Percentiles rank a stretch among this genome's conserved stretches.
phyloP scores from a whole-genome alignment of 192 early-diverging fungal species.

The Entomortierella beljakovae region DNA sequence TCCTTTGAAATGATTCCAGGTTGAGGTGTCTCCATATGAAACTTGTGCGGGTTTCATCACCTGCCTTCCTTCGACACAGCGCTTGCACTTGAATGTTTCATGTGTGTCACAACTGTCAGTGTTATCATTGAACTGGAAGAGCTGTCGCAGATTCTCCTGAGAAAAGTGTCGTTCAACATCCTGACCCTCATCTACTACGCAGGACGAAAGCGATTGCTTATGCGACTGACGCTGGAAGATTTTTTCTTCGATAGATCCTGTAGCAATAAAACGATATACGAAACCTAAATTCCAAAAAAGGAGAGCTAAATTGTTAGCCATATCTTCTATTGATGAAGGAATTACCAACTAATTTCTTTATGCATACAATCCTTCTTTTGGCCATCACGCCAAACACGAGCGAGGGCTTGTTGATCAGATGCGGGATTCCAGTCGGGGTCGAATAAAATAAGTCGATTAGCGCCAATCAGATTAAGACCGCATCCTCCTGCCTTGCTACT shows the following conservation, averaged over 20 bases:
- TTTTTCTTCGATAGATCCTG: constrained; percentile 99
- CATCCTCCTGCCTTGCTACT: constrained; percentile 99
- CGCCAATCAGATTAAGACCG: constrained; percentile 98
- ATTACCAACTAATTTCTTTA: background rate
- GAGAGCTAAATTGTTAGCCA: background rate
- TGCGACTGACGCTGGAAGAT: constrained; percentile 95
- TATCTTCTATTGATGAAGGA: background rate
- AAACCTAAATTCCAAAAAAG: constrained; percentile 69
- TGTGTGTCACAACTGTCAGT: constrained; percentile 90
- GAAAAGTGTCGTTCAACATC: constrained; percentile 97
- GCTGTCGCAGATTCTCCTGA: constrained; percentile 85
- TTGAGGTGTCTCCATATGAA: constrained; percentile 82
- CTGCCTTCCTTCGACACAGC: constrained; percentile 91
- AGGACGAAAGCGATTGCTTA: constrained; percentile 88
- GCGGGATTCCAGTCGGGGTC: constrained; percentile 99
- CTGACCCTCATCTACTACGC: constrained; percentile 95
- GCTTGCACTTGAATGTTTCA: constrained; percentile 95
- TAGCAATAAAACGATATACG: constrained; percentile 97
- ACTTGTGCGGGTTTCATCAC: constrained; percentile 69
- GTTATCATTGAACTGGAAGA: constrained; percentile 83
- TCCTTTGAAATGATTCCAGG: constrained; percentile 81
- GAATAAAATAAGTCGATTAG: constrained; percentile 96
- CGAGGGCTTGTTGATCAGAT: constrained; percentile 93
- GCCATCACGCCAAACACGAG: constrained; percentile 90
- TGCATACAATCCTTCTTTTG: constrained; percentile 77